Evolutionary conservation across 768 basidiomycete genomes (phyloP), one percentile per base, ranked within the genome.

Genomic region (Panus rudis): DNA sequence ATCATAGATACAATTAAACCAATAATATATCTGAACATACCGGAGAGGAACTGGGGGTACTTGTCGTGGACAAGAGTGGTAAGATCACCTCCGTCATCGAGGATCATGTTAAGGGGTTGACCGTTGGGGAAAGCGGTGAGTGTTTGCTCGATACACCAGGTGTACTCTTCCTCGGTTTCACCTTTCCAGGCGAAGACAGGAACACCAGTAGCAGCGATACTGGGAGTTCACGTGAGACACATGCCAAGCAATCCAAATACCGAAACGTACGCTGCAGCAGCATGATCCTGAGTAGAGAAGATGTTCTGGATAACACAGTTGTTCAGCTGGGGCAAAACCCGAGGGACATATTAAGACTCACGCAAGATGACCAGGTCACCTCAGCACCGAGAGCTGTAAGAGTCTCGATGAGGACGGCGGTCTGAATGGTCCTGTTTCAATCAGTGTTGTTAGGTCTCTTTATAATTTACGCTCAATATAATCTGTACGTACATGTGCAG

Each of bases 151-250:
- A 99, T 91, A 64, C 93, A 98, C 96, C 96, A 99, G 52, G 67
- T 60, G 70, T 97, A 98, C 64, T 99, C 96, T 66, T 97, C 96
- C 62, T 98, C 96, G 35, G 93, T 93, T 74, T 99, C 96, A 44
- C 96, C 96, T 73, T 99, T 99, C 96, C 96, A 99, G 31, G 96
- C 96, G 60, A 81, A 99, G 58, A 98, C 96, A 52, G 96, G 96
- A 43, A 98, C 89, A 54, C 94, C 94, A 47, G 96, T 98, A 14
- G 92, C 94, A 52, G 94, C 94, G 52, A 97, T 97, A 52, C 88
- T 91, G 56, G 17, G 43, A 10, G 27, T 21, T 40, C 24, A 37
- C 37, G 48, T 13, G 16, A 23, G 28, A 51, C 17, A 32, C 37
- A 43, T 20, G 11, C 26, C 35, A 34, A 27, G 3, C 19, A 38